Percentiles rank a stretch among this genome's conserved stretches.
phyloP scores from a whole-genome alignment of 2,329 filamentous ascomycete species.

The Aplosporella prunicola region DNA sequence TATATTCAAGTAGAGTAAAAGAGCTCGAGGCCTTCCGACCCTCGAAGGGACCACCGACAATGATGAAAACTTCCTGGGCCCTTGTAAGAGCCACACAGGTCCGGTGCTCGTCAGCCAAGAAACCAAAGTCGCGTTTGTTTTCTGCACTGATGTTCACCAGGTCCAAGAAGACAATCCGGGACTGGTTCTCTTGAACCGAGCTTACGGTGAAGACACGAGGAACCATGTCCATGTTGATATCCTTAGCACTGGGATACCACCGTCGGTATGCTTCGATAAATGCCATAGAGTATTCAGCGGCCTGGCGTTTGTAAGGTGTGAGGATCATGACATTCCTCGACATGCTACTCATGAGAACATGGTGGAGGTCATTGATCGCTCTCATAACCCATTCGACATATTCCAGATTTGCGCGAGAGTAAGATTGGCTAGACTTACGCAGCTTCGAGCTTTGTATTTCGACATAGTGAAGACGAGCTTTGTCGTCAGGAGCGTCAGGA shows the following conservation, averaged over 20 bases:
- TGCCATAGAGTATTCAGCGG: background rate
- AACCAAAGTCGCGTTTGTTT: background rate
- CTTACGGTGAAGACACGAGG: background rate
- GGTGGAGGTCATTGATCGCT: background rate
- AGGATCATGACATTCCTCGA: background rate
- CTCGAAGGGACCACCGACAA: background rate
- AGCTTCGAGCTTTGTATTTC: background rate
- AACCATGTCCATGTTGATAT: background rate
- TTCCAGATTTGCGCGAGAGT: background rate
- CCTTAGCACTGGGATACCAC: too few species aligned
- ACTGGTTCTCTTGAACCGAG: background rate
- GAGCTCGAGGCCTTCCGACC: too few species aligned
- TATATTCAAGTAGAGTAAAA: too few species aligned
- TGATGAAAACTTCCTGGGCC: background rate
- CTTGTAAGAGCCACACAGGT: background rate
- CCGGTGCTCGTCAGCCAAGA: background rate
- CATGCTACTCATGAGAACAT: background rate
- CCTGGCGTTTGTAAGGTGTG: background rate
- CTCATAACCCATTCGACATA: background rate
- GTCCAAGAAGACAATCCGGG: background rate
- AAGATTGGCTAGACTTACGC: background rate
- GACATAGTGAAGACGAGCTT: background rate
- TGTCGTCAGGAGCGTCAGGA: background rate
- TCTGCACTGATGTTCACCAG: background rate
- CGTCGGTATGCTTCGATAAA: background rate